Conservation (phyloP, 2,329 filamentous ascomycete species). For the Diplocarpon rosae region DNA sequence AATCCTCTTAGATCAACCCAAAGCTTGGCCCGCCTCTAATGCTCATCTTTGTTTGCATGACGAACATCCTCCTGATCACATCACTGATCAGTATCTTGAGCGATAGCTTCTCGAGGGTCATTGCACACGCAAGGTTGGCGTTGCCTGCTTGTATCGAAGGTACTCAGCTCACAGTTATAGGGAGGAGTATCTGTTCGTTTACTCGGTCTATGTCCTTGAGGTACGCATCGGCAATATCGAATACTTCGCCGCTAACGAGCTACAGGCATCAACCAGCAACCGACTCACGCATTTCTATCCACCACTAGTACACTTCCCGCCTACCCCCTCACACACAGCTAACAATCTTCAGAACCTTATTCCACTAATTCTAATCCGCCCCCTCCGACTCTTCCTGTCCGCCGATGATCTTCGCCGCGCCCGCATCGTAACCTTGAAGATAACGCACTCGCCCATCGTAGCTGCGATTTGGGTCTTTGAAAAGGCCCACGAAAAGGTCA, state of each 20-base stretch:
- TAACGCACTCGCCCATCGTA: conserved; percentile 57
- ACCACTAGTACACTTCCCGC: conserved; percentile 35
- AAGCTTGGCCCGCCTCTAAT: conserved; percentile 26
- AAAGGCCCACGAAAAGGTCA: conserved; percentile 27
- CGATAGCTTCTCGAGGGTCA: conserved; percentile 54
- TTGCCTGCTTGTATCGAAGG: too few relatives aligned
- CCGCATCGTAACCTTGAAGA: conserved; percentile 51
- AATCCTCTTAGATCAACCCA: conserved; percentile 17
- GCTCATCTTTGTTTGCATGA: conserved; percentile 63
- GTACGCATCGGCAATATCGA: conserved; percentile 1
- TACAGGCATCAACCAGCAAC: conserved; percentile 53
- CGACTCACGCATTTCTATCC: conserved; percentile 60
- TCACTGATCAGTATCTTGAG: conserved; percentile 68
- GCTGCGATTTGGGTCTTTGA: conserved; percentile 48
- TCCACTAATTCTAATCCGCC: conserved; percentile 59
- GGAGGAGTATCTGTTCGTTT: conserved; percentile 74
- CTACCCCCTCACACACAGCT: conserved; percentile 15
- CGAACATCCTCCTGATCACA: conserved; percentile 68
- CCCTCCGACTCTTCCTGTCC: conserved; percentile 57
- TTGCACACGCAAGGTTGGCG: conserved; percentile 38
- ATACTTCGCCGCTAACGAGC: neutral
- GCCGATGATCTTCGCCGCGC: conserved; percentile 51
- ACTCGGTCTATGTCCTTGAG: conserved; percentile 52
- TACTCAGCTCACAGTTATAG: conserved; percentile 21
- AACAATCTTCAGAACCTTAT: conserved; percentile 50